Conservation (phyloP, 2,329 filamentous ascomycete genomes). For the Colletotrichum chlorophyti region DNA sequence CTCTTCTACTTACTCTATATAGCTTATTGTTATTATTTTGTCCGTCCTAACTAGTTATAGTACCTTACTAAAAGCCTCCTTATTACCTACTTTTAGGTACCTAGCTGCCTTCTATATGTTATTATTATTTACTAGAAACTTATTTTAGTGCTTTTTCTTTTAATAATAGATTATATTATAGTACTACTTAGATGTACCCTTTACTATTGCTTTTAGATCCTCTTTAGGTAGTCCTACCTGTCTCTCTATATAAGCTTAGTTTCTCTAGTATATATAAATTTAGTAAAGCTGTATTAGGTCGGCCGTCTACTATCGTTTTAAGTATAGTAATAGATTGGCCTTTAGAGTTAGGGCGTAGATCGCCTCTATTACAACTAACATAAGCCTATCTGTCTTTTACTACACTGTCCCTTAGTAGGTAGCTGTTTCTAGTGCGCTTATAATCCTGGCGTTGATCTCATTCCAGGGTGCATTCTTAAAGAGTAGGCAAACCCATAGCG, state of each 20-base stretch:
- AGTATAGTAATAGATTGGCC: slow-evolving; percentile 34
- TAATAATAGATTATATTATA: no score
- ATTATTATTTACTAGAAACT: no score
- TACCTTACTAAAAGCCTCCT: slow-evolving; percentile 33
- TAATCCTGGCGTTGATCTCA: slow-evolving; percentile 30
- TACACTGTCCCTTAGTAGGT: slow-evolving; percentile 30
- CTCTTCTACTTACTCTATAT: slow-evolving; percentile 30
- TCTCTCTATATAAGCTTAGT: no score
- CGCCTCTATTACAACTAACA: slow-evolving; percentile 1
- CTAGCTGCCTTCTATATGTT: slow-evolving; percentile 39
- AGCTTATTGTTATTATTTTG: no score
- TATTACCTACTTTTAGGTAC: slow-evolving; percentile 33
- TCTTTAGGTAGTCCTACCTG: slow-evolving; percentile 26
- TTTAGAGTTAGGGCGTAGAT: slow-evolving; percentile 30
- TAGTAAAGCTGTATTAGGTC: slow-evolving; percentile 36
- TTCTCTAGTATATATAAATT: slow-evolving; percentile 37
- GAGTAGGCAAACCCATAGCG: slow-evolving; percentile 26
- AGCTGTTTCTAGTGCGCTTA: slow-evolving; percentile 23
- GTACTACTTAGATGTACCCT: slow-evolving; percentile 32
- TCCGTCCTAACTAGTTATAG: slow-evolving; percentile 31
- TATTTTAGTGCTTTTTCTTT: no score
- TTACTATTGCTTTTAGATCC: slow-evolving; percentile 29
- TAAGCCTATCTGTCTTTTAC: neutral
- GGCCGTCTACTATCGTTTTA: slow-evolving; percentile 38
- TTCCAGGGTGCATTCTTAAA: slow-evolving; percentile 38